Evolutionary conservation across 352 stramenopile genomes (phyloP).

Genomic region (Blastocystis sp.): DNA sequence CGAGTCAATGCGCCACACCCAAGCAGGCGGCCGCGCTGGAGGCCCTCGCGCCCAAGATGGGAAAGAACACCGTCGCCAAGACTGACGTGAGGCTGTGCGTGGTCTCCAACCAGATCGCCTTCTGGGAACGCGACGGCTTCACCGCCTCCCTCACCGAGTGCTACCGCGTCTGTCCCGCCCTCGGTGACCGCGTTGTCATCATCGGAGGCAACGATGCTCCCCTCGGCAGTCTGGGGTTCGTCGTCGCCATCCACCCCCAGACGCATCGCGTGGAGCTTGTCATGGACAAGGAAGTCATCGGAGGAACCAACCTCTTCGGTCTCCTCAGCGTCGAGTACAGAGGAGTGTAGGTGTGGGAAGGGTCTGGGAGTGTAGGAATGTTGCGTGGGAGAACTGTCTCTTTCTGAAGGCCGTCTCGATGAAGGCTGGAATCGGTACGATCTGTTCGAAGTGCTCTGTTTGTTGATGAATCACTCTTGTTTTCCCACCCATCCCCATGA

Average conservation of each 20-base stretch:
- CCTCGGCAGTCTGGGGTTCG: constrained; percentile 88
- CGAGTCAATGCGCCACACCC: background rate
- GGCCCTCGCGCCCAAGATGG: background rate
- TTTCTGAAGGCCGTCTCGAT: background rate
- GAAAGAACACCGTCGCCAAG: background rate
- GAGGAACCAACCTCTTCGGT: constrained; percentile 83
- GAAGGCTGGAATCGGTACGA: background rate
- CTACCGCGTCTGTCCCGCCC: constrained; percentile 62
- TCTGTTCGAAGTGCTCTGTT: too few species aligned
- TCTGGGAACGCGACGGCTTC: background rate
- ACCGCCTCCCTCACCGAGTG: background rate
- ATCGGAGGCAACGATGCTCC: constrained; percentile 82
- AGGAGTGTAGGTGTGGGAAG: constrained; percentile 36
- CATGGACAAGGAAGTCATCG: constrained; percentile 85
- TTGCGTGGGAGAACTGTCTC: constrained; percentile 31
- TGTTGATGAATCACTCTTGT: too few species aligned
- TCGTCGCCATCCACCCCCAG: constrained; percentile 87
- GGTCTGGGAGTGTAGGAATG: background rate
- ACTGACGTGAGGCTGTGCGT: background rate
- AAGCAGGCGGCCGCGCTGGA: constrained; percentile 14
- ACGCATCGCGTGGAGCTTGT: constrained; percentile 92
- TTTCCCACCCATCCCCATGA: too few species aligned
- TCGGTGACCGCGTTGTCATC: constrained; percentile 94
- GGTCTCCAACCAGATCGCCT: background rate
- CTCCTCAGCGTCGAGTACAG: constrained; percentile 58